Evolutionary conservation across 352 stramenopile genomes (phyloP).

Genomic region (Phytophthora hibernalis): DNA sequence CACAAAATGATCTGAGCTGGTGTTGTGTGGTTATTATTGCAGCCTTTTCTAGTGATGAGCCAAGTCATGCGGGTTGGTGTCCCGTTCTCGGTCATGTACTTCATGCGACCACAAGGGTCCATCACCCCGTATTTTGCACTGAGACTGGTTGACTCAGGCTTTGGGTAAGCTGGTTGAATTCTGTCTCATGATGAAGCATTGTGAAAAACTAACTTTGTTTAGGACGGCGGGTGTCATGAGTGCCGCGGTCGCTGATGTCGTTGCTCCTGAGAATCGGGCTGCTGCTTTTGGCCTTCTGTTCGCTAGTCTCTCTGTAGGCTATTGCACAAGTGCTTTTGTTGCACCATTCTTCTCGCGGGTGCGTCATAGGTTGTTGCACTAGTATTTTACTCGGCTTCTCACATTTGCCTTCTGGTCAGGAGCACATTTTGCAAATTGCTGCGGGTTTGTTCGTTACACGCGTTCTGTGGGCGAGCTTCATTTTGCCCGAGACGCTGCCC

Average conservation of each 20-base stretch:
- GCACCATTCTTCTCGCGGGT: slow-evolving; percentile 64
- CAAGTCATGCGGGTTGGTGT: slow-evolving; percentile 64
- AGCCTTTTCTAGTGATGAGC: slow-evolving; percentile 73
- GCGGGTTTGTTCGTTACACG: slow-evolving; percentile 55
- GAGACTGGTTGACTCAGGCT: slow-evolving; percentile 59
- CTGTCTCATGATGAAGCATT: neutral
- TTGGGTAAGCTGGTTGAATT: slow-evolving; percentile 46
- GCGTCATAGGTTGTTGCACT: slow-evolving; percentile 62
- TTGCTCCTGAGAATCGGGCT: slow-evolving; percentile 58
- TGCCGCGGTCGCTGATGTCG: slow-evolving; percentile 66
- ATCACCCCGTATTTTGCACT: slow-evolving; percentile 73
- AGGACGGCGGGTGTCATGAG: slow-evolving; percentile 66
- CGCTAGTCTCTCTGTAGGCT: slow-evolving; percentile 60
- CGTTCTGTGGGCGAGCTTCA: slow-evolving; percentile 58
- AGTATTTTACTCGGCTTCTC: slow-evolving; percentile 36
- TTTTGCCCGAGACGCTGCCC: slow-evolving; percentile 70
- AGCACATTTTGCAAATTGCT: slow-evolving; percentile 57
- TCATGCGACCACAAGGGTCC: slow-evolving; percentile 56
- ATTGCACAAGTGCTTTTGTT: slow-evolving; percentile 58
- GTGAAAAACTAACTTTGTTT: slow-evolving; percentile 5
- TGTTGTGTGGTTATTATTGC: neutral
- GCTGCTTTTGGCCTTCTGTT: slow-evolving; percentile 68
- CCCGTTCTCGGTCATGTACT: slow-evolving; percentile 78
- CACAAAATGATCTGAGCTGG: neutral
- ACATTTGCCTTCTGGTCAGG: slow-evolving; percentile 31